Evolutionary conservation across 768 basidiomycete genomes (phyloP).

Genomic region (Trichaptum fuscoviolaceum): DNA sequence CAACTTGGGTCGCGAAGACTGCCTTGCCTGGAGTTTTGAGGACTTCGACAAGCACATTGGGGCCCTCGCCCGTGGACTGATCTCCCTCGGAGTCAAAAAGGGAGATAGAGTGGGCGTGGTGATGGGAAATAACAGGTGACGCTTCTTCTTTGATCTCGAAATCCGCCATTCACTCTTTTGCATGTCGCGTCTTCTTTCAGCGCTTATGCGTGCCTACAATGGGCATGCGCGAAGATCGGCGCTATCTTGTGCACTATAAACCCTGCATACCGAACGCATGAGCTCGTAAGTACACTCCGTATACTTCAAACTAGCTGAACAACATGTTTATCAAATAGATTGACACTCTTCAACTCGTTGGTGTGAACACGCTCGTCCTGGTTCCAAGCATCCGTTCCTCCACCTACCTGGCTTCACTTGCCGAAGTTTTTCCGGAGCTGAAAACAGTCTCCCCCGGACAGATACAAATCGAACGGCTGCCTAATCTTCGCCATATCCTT

Average conservation of each 20-base stretch:
- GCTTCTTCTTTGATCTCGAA: background rate
- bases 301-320: background rate
- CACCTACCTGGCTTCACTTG: slow-evolving; percentile 55
- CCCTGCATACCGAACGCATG: slow-evolving; percentile 68
- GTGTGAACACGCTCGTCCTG: slow-evolving; percentile 64
- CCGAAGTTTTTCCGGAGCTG: slow-evolving; percentile 53
- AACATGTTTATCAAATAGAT: slow-evolving; percentile 35
- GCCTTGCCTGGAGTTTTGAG: slow-evolving; percentile 68
- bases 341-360: slow-evolving; percentile 54
- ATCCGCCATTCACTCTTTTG: background rate
- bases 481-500: slow-evolving; percentile 56
- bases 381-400: slow-evolving; percentile 67
- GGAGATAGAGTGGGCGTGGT: slow-evolving; percentile 77
- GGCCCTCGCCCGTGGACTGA: slow-evolving; percentile 65
- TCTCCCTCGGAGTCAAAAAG: slow-evolving; percentile 62
- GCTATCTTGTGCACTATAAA: slow-evolving; percentile 80
- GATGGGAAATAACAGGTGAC: slow-evolving; percentile 82
- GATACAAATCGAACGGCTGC: slow-evolving; percentile 54
- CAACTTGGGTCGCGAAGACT: slow-evolving; percentile 42
- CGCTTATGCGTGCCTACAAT: slow-evolving; percentile 75
- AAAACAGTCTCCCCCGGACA: slow-evolving; percentile 42
- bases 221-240: slow-evolving; percentile 84
- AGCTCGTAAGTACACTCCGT: slow-evolving; percentile 51
- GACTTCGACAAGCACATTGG: slow-evolving; percentile 65
- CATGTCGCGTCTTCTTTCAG: slow-evolving; percentile 28